phyloP scores from a whole-genome alignment of 805 yeast species.

The Lachancea quebecensis region DNA sequence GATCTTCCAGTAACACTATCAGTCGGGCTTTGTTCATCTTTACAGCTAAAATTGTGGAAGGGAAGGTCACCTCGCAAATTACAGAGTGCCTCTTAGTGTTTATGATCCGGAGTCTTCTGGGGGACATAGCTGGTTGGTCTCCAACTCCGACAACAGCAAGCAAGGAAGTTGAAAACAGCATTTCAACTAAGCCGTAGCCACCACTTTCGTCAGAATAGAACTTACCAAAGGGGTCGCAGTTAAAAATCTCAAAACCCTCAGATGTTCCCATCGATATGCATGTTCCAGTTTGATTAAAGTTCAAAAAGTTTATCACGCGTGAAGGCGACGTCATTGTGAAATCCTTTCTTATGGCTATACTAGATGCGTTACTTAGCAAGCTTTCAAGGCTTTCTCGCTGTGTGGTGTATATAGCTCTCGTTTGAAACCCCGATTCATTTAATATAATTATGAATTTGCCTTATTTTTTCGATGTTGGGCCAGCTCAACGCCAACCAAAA shows the following conservation, averaged over 20 bases:
- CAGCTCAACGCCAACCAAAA: too few species aligned
- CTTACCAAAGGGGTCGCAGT: slow-evolving; percentile 60
- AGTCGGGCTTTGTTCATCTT: slow-evolving; percentile 60
- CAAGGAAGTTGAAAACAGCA: slow-evolving; percentile 69
- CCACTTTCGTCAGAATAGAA: slow-evolving; percentile 44
- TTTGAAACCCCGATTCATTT: too few species aligned
- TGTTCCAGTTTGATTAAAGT: slow-evolving; percentile 69
- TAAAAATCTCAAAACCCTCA: slow-evolving; percentile 57
- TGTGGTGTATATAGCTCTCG: too few species aligned
- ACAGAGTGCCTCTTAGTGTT: slow-evolving; percentile 61
- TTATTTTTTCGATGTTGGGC: too few species aligned
- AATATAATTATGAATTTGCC: too few species aligned
- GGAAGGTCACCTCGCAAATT: slow-evolving; percentile 69
- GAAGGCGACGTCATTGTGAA: slow-evolving; percentile 9
- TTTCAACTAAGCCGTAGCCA: slow-evolving; percentile 61
- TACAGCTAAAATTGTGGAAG: slow-evolving; percentile 52
- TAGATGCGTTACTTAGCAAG: not conserved
- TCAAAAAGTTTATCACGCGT: slow-evolving; percentile 39
- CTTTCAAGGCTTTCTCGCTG: not conserved
- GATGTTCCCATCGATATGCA: slow-evolving; percentile 66
- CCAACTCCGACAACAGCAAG: slow-evolving; percentile 70
- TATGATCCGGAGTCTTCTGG: slow-evolving; percentile 74
- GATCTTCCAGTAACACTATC: slow-evolving; percentile 54
- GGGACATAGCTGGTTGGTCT: slow-evolving; percentile 58
- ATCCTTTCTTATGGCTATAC: not conserved